Evolutionary conservation across 2,329 filamentous ascomycete genomes (phyloP), one percentile per base, ranked within the genome.

Genomic region (Pseudocercospora fuligena): DNA sequence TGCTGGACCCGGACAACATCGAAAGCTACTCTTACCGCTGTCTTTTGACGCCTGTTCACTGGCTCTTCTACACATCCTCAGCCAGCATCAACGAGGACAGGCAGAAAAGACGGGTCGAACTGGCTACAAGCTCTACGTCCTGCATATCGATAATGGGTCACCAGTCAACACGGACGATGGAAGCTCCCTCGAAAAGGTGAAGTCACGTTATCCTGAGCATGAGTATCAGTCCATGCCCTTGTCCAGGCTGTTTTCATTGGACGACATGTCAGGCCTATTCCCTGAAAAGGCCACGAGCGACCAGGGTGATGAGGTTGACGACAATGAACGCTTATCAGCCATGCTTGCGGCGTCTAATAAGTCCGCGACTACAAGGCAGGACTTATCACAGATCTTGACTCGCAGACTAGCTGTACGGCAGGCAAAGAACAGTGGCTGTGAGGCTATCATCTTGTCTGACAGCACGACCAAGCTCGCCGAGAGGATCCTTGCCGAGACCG

Each of bases 381-480:
- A 99, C 76, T 82, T 97, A 5, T 79, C 89, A 29, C 85, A 87
- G 14, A 87, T 93, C 27, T 82, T 98, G 27, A 84, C 90, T 36
- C 90, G 88, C 6, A 88, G 92, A 71, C 82, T 97, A 5, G 85
- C 97, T 33, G 82, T 93, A 60, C 82, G 87, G 53, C 82, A 88
- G 53, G 91, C 92, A 9, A 84, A 86, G 68, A 78, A 82, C 16
- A 80, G 85, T 29, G 80, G 76, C 12, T 95, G 89, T 77, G 87
- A 90, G 69, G 89, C 88, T 12, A 85, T 98, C 49, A 80, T 98
- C 1, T 90, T 95, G 79, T 94, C 92, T 23, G 90, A 94, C 79
- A 96, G 89, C 71, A 97, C 95, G 21, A 97, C 93, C 5, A 88
- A 89, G 16, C 88, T 99, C 31, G 94, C 95, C 3, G 92, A 94